A percentile compares a stretch with the other conserved stretches of the same genome.
Conservation (phyloP, 495 filamentous ascomycete species). For the Aspergillus conjunctus region DNA sequence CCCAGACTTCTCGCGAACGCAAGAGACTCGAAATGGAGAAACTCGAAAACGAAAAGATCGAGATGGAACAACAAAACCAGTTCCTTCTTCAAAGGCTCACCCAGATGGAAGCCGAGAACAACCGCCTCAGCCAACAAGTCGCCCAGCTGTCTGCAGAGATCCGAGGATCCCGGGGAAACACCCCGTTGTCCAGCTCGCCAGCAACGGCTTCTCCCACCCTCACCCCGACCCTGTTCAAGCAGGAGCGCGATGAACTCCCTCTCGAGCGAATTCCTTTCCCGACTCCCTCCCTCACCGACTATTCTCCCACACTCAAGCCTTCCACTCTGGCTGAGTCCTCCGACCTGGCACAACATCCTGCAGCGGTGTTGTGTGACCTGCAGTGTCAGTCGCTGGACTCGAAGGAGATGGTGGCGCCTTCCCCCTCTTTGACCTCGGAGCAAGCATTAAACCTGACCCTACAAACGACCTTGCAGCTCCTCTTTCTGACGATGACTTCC, state of each 20-base stretch:
- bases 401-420: slow-evolving; percentile 56
- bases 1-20: slow-evolving; percentile 92
- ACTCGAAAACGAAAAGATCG: slow-evolving; percentile 73
- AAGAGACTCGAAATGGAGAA: slow-evolving; percentile 94
- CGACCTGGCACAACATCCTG: slow-evolving; percentile 99
- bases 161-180: slow-evolving; percentile 49
- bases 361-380: slow-evolving; percentile 99
- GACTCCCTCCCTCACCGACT: slow-evolving; percentile 50
- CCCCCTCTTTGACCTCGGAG: slow-evolving; percentile 56
- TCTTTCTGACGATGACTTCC: slow-evolving; percentile 68
- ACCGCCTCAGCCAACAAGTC: slow-evolving; percentile 65
- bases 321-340: slow-evolving; percentile 66
- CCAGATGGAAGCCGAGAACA: slow-evolving; percentile 66
- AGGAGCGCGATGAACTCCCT: slow-evolving; percentile 55
- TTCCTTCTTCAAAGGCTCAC: slow-evolving; percentile 66
- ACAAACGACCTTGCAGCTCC: slow-evolving; percentile 52
- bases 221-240: slow-evolving; percentile 56
- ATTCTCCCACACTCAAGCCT: slow-evolving; percentile 53
- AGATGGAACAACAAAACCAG: slow-evolving; percentile 68
- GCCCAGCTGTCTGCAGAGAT: slow-evolving; percentile 63
- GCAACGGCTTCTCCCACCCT: slow-evolving; percentile 48
- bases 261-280: slow-evolving; percentile 53
- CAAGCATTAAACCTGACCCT: slow-evolving; percentile 46
- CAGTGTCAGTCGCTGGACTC: slow-evolving; percentile 91
- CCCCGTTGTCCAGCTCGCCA: slow-evolving; percentile 42